Conservation (phyloP, 495 filamentous ascomycete genomes). For the Endocarpon pusillum region DNA sequence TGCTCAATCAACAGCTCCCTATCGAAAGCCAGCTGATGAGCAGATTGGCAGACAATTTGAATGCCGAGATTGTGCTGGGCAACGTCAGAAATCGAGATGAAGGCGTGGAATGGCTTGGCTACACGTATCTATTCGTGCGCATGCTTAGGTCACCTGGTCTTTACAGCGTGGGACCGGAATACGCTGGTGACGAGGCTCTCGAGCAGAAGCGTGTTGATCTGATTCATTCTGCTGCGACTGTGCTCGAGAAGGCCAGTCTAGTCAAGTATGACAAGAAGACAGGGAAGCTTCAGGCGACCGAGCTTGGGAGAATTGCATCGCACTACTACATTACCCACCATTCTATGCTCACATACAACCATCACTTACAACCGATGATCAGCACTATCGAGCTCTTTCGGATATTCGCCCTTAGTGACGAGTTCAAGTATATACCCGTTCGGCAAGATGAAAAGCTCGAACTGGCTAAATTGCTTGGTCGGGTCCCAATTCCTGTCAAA, state of each 20-base stretch:
- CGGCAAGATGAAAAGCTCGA: conserved; percentile 96
- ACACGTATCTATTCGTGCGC: conserved; percentile 93
- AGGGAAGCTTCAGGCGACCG: conserved; percentile 75
- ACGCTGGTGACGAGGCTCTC: conserved; percentile 75
- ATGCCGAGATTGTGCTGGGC: conserved; percentile 90
- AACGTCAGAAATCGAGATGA: conserved; percentile 89
- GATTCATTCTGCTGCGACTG: conserved; percentile 78
- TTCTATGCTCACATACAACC: conserved; percentile 94
- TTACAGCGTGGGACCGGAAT: conserved; percentile 91
- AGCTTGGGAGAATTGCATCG: conserved; percentile 85
- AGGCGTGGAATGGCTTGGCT: conserved; percentile 95
- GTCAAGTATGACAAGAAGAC: conserved; percentile 92
- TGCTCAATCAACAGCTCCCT: conserved; percentile 91
- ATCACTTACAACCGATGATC: conserved; percentile 83
- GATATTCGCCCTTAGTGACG: conserved; percentile 90
- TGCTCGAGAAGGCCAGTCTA: conserved; percentile 74
- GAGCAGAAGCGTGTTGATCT: conserved; percentile 96
- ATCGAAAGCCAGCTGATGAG: conserved; percentile 94
- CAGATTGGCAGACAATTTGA: conserved; percentile 89
- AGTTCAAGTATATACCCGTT: conserved; percentile 98
- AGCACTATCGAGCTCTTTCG: conserved; percentile 89
- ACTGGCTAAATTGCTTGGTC: conserved; percentile 72
- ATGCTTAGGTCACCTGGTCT: conserved; percentile 94
- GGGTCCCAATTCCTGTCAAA: conserved; percentile 92
- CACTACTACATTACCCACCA: conserved; percentile 97